phyloP scores from a whole-genome alignment of 148 eudicot species.

The Rhododendron williamsianum region DNA sequence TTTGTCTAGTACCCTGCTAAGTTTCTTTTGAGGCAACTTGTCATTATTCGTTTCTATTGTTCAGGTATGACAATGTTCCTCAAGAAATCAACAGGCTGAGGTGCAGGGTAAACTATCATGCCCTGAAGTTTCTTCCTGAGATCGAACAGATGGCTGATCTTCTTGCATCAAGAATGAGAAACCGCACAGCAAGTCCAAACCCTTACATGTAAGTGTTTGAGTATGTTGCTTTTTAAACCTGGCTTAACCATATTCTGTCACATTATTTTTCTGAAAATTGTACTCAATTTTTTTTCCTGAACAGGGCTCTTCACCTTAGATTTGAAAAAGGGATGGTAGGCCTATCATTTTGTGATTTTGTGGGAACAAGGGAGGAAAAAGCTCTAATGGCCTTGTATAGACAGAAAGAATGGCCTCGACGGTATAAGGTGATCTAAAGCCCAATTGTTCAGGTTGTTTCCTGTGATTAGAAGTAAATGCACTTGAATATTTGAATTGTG shows the following conservation, averaged over 20 bases:
- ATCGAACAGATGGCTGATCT: slow-evolving; percentile 92
- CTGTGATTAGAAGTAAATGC: neutral
- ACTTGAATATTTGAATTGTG: neutral
- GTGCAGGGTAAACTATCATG: slow-evolving; percentile 96
- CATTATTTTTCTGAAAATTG: neutral
- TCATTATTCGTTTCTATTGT: slow-evolving; percentile 5
- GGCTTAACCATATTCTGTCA: neutral
- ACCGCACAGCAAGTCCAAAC: slow-evolving; percentile 73
- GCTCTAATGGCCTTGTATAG: slow-evolving; percentile 84
- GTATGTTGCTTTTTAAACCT: neutral
- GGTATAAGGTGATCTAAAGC: slow-evolving; percentile 67
- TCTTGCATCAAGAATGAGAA: slow-evolving; percentile 91
- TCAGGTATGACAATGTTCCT: slow-evolving; percentile 97
- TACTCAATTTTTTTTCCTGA: slow-evolving; percentile 11
- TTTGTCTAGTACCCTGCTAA: neutral
- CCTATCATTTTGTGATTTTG: slow-evolving; percentile 96
- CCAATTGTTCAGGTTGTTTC: neutral
- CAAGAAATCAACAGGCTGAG: slow-evolving; percentile 83
- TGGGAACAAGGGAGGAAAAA: slow-evolving; percentile 90
- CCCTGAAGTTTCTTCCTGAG: slow-evolving; percentile 91
- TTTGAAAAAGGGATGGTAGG: slow-evolving; percentile 99
- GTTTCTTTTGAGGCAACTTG: neutral
- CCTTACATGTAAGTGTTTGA: slow-evolving; percentile 71
- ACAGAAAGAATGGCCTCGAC: slow-evolving; percentile 97
- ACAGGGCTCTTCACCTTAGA: slow-evolving; percentile 99